A percentile compares a stretch with the other conserved stretches of the same genome.
Conservation (phyloP, 129 eudicot genomes). For the Tagetes erecta region DNA sequence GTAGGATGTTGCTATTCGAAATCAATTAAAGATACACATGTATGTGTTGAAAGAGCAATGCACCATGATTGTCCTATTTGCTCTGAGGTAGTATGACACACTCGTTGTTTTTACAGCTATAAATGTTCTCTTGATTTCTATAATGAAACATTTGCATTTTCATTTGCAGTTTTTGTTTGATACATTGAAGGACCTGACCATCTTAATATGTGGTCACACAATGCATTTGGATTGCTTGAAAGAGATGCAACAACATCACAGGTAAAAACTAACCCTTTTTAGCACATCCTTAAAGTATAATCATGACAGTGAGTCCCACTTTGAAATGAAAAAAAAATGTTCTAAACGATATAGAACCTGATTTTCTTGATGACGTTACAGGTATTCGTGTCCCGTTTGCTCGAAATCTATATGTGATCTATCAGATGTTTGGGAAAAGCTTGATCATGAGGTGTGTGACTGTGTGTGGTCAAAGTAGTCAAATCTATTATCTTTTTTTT, state of each 20-base stretch:
- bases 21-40: slow-evolving; percentile 50
- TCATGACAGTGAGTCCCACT: neutral
- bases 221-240: slow-evolving; percentile 57
- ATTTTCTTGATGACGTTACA: slow-evolving; percentile 27
- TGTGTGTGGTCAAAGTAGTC: slow-evolving; percentile 8
- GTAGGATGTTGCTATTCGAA: slow-evolving; percentile 66
- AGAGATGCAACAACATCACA: slow-evolving; percentile 56
- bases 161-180: slow-evolving; percentile 61
- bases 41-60: slow-evolving; percentile 73
- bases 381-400: slow-evolving; percentile 83
- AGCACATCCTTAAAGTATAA: neutral
- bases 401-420: slow-evolving; percentile 68
- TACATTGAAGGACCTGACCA: slow-evolving; percentile 49
- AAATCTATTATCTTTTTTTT: too few relatives aligned
- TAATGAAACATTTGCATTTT: slow-evolving; percentile 9
- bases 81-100: slow-evolving; percentile 48
- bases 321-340: neutral
- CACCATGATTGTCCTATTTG: slow-evolving; percentile 79
- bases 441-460: slow-evolving; percentile 58
- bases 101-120: neutral
- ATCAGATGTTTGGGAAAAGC: slow-evolving; percentile 60
- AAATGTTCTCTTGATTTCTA: neutral
- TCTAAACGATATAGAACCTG: neutral
- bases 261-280: slow-evolving; percentile 26
- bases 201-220: slow-evolving; percentile 67